These are phyloP conservation scores for Calonectria leucothoes DNA, from an alignment of 2,329 filamentous ascomycete genomes.

Conservation along the genomic window DNA sequence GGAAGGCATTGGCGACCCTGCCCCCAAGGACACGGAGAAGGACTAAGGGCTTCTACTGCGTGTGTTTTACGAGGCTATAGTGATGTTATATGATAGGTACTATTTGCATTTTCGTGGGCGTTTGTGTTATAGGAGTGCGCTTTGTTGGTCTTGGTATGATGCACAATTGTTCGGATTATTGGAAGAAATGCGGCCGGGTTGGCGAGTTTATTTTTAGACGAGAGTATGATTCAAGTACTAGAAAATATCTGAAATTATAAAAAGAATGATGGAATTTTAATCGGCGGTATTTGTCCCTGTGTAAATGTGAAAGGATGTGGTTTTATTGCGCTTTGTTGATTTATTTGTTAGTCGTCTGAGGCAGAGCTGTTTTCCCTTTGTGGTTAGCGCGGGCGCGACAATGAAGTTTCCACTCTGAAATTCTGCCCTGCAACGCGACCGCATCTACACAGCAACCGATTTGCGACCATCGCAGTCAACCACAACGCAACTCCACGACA, in stretches of 20 bases:
- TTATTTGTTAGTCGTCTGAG: neutral
- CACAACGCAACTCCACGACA: conserved; percentile 25
- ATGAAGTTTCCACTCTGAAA: conserved; percentile 42
- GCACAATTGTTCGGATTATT: conserved; percentile 7
- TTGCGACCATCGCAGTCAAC: conserved; percentile 41
- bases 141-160: conserved; percentile 13
- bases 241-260: neutral
- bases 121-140: conserved; percentile 34
- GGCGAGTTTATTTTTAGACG: conserved; percentile 6
- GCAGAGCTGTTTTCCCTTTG: conserved; percentile 50
- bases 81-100: conserved; percentile 36
- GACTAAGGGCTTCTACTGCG: conserved; percentile 56
- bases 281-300: neutral
- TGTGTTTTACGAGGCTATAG: conserved; percentile 26
- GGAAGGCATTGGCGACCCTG: conserved; percentile 95
- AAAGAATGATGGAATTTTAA: neutral
- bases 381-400: conserved; percentile 49
- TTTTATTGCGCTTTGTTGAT: neutral
- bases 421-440: conserved; percentile 49
- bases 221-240: neutral
- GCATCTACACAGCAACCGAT: conserved; percentile 35
- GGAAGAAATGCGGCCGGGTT: conserved; percentile 6
- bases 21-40: conserved; percentile 95
- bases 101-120: conserved; percentile 47
- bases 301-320: neutral